phyloP scores from a whole-genome alignment of 371 early-diverging fungal genomes.

The Apophysomyces variabilis region DNA sequence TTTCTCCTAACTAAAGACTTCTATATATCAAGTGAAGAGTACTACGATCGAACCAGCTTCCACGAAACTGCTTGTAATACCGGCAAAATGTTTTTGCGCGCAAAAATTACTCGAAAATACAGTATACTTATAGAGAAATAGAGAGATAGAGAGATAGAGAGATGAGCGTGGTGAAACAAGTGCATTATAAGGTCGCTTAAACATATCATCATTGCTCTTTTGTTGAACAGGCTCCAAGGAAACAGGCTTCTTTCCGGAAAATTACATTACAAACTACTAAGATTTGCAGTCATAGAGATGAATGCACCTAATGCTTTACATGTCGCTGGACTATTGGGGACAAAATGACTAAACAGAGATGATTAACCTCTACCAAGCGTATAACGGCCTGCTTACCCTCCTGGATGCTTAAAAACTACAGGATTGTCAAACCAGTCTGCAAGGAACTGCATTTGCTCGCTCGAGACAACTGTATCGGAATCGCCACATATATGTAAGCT shows the following conservation, averaged over 20 bases:
- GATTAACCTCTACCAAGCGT: not conserved
- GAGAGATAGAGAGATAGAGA: too few species aligned
- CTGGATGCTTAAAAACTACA: not conserved
- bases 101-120: too few species aligned
- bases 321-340: not conserved
- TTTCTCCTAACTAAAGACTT: too few species aligned
- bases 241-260: not conserved
- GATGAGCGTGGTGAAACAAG: too few species aligned
- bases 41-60: too few species aligned
- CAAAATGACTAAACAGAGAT: not conserved
- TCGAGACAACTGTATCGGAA: not conserved
- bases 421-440: not conserved
- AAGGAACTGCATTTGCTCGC: not conserved
- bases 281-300: not conserved
- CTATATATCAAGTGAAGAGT: too few species aligned
- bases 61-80: too few species aligned
- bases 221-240: too few species aligned
- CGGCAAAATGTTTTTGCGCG: too few species aligned
- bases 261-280: not conserved
- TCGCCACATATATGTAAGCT: constrained; percentile 1
- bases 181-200: too few species aligned
- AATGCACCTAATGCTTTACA: not conserved
- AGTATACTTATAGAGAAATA: too few species aligned
- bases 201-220: too few species aligned
- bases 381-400: not conserved